Evolutionary conservation across 441 rosid species (phyloP), one percentile per base, ranked within the genome.

Genomic region (Erodium trifolium): DNA sequence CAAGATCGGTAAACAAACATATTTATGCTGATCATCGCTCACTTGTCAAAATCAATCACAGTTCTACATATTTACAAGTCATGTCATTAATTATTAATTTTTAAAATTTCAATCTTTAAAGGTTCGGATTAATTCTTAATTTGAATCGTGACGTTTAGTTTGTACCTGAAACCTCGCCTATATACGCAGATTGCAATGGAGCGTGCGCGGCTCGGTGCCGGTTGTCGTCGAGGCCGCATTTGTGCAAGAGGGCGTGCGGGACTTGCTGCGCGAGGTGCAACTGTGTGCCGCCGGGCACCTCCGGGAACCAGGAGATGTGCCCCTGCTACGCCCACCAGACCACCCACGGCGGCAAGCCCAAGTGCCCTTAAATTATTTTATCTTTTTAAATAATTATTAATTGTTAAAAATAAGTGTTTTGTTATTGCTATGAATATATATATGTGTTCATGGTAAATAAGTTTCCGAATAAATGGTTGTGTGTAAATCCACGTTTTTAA

Each of bases 261-360:
- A 86, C 88, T 14, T 84, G 89, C 67, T 89, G 91, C 57, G 70
- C 70, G 5, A 83, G 81, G 0, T 89, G 96, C 76, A 68, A 72
- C 72, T 87, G 93, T 10, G 88, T 87, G 31, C 96, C 91, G 4
- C 87, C 88, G 0, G 93, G 90, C n/a, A 87, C 91, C 45, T 79
- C 82, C 35, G 93, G 90, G 6, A 82, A 87, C 84, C 69, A 74
- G 27, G 88, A 86, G 3, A 79, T 8, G 57, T 87, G 96, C 70
- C 78, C 73, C 34, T 87, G 96, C 75, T 87, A 89, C 37, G 87
- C 79, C 76, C 78, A 7, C 14, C 77, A 82, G 82, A 84, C 89
- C 66, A 89, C 93, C 66, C 90, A 83, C 69, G 82, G 78, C 10
- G 86, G 91, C 68, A 73, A 76, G n/a, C 87, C 34, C 76, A 87